A percentile compares a stretch with the other conserved stretches of the same genome.
Conservation (phyloP, 495 filamentous ascomycete species). For the Hypoxylon fuscum region DNA sequence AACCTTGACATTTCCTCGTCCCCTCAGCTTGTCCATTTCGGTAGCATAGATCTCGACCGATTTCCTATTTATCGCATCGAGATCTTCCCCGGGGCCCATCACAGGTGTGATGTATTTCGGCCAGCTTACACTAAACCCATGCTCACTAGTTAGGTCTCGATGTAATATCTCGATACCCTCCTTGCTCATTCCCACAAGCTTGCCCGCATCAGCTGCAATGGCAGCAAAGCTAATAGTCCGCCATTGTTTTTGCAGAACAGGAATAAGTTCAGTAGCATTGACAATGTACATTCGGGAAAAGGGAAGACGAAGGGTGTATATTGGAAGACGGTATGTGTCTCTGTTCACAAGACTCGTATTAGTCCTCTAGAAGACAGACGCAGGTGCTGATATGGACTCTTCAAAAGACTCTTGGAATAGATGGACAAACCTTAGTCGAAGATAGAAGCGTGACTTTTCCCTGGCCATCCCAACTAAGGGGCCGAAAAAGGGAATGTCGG, state of each 20-base stretch:
- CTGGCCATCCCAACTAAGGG: constrained; percentile 39
- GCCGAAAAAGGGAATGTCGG: constrained; percentile 33
- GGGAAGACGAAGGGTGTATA: constrained; percentile 39
- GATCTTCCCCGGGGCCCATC: constrained; percentile 27
- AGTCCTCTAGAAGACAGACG: no score
- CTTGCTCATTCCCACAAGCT: constrained; percentile 31
- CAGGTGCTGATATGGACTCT: no score
- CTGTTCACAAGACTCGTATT: constrained; percentile 2
- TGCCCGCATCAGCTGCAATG: constrained; percentile 27
- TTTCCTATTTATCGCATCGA: constrained; percentile 31
- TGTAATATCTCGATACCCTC: constrained; percentile 25
- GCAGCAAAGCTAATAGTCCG: constrained; percentile 33
- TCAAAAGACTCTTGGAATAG: background rate
- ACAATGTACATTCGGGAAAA: constrained; percentile 39
- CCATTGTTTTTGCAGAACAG: constrained; percentile 36
- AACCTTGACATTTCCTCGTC: background rate
- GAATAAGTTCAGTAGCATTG: constrained; percentile 35
- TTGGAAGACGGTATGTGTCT: constrained; percentile 34
- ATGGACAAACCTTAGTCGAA: constrained; percentile 17
- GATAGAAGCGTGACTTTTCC: constrained; percentile 33
- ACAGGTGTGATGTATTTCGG: constrained; percentile 25
- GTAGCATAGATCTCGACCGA: constrained; percentile 18
- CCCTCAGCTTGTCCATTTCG: constrained; percentile 20
- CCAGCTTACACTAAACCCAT: constrained; percentile 33
- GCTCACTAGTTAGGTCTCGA: constrained; percentile 22